Evolutionary conservation across 2,329 filamentous ascomycete species (phyloP).

Genomic region (Claviceps capensis): DNA sequence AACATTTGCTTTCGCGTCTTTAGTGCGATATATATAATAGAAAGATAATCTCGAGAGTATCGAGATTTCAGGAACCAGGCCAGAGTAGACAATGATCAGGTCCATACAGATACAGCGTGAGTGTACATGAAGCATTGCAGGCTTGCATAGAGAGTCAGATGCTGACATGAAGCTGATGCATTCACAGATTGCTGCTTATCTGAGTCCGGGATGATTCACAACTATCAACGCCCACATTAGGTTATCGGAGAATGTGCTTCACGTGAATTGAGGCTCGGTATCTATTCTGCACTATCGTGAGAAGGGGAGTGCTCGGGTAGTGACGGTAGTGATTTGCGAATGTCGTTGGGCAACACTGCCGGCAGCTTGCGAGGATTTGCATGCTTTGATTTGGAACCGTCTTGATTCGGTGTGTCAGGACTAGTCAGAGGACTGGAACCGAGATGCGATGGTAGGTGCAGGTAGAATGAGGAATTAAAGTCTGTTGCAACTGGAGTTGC

Average conservation of each 20-base stretch:
- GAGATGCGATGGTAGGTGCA: slow-evolving; percentile 15
- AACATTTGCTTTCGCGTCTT: background rate
- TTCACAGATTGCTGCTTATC: background rate
- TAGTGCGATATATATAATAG: background rate
- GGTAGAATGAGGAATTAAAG: slow-evolving; percentile 8
- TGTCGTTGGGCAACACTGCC: slow-evolving; percentile 8
- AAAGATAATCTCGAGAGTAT: background rate
- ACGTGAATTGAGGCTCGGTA: background rate
- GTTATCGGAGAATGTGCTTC: slow-evolving; percentile 2
- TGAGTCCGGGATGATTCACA: background rate
- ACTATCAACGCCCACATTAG: background rate
- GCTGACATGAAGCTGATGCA: background rate
- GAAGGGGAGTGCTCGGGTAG: slow-evolving; percentile 11
- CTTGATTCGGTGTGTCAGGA: slow-evolving; percentile 4
- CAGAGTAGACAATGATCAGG: background rate
- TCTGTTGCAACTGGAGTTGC: slow-evolving; percentile 4
- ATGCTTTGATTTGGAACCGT: slow-evolving; percentile 1
- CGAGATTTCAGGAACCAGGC: background rate
- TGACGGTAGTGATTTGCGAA: slow-evolving; percentile 27
- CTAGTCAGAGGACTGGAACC: slow-evolving; percentile 12
- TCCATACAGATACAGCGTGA: background rate
- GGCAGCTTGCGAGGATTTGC: background rate
- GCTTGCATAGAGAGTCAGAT: background rate
- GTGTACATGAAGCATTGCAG: background rate
- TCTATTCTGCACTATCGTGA: slow-evolving; percentile 23